These are phyloP conservation scores for Ceratobasidium sp. DNA, from an alignment of 1,284 basidiomycete species.

Conservation along the genomic window DNA sequence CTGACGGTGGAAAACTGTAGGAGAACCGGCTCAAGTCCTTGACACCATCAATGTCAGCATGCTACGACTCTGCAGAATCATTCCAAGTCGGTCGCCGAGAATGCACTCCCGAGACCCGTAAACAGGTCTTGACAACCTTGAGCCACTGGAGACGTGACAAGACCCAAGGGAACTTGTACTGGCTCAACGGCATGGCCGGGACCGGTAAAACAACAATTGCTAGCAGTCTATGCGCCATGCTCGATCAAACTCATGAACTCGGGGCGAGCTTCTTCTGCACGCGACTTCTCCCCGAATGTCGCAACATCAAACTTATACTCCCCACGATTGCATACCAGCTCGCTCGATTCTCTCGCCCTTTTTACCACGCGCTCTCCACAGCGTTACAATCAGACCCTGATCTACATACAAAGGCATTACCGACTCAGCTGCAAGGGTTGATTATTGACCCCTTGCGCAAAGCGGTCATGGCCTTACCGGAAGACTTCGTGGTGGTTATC, in stretches of 20 bases:
- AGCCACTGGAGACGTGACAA: neutral
- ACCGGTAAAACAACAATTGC: slow-evolving; percentile 42
- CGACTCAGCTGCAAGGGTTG: slow-evolving; percentile 29
- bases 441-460: slow-evolving; percentile 12
- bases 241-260: neutral
- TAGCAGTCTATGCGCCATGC: neutral
- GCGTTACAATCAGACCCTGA: neutral
- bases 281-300: slow-evolving; percentile 34
- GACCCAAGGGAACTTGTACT: neutral
- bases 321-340: slow-evolving; percentile 38
- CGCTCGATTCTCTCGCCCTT: slow-evolving; percentile 6
- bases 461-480: neutral
- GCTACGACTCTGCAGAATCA: slow-evolving; percentile 9
- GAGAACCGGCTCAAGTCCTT: neutral
- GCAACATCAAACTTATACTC: slow-evolving; percentile 23
- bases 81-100: neutral
- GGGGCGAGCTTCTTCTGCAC: slow-evolving; percentile 42
- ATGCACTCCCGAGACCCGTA: slow-evolving; percentile 11
- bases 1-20: neutral
- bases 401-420: neutral
- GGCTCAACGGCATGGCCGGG: slow-evolving; percentile 24
- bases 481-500: slow-evolving; percentile 18
- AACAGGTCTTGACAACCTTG: neutral
- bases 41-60: neutral
- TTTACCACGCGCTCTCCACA: neutral